phyloP scores from a whole-genome alignment of 768 basidiomycete species.

The Mycena rebaudengoi region DNA sequence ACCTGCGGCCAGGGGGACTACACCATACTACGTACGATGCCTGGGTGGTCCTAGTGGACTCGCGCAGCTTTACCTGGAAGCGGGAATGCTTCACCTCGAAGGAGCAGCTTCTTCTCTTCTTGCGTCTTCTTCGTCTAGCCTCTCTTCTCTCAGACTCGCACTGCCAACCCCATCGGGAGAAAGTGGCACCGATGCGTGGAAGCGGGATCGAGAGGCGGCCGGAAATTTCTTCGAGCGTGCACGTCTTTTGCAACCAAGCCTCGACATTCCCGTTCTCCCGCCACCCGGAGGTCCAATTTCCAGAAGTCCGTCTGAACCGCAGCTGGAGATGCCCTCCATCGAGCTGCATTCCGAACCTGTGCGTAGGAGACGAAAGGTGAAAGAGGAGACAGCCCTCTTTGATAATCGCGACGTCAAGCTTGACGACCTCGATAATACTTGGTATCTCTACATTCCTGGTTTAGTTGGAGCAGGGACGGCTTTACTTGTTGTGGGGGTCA shows the following conservation, averaged over 20 bases:
- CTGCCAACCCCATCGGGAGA: constrained; percentile 57
- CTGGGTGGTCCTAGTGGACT: constrained; percentile 74
- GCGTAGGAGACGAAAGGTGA: constrained; percentile 58
- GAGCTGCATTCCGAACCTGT: constrained; percentile 51
- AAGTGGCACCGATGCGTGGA: constrained; percentile 77
- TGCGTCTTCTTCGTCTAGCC: constrained; percentile 76
- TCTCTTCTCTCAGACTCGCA: constrained; percentile 81
- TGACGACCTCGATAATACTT: constrained; percentile 73
- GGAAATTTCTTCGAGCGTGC: constrained; percentile 79
- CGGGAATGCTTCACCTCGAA: constrained; percentile 83
- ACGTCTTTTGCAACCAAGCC: constrained; percentile 60
- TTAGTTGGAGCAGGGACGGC: constrained; percentile 88
- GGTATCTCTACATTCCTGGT: constrained; percentile 84
- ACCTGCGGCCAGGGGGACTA: constrained; percentile 58
- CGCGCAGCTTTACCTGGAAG: constrained; percentile 80
- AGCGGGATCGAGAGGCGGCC: constrained; percentile 75
- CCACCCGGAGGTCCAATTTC: constrained; percentile 46
- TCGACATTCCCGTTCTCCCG: constrained; percentile 77
- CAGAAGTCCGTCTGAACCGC: constrained; percentile 42
- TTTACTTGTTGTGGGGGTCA: constrained; percentile 77
- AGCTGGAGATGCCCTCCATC: constrained; percentile 75
- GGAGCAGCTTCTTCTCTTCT: constrained; percentile 78
- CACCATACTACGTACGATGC: constrained; percentile 68
- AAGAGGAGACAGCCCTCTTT: constrained; percentile 61
- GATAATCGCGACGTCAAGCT: constrained; percentile 53